Conservation (phyloP, 106 monocot species). For the Phalaenopsis aphrodite region DNA sequence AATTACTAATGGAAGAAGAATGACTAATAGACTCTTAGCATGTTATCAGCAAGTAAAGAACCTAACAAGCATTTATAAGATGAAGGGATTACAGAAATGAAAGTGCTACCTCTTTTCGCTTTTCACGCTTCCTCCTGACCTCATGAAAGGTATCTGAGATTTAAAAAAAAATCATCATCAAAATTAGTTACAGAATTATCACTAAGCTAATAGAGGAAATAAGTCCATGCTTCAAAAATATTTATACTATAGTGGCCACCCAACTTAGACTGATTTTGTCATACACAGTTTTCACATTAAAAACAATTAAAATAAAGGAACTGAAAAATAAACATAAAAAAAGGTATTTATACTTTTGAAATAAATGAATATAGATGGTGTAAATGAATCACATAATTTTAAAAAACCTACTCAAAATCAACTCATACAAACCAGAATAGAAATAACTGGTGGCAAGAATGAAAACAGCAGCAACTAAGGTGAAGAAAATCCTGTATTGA, state of each 20-base stretch:
- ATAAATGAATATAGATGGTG: neutral
- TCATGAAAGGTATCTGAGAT: constrained; percentile 90
- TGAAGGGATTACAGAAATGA: neutral
- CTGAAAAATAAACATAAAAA: neutral
- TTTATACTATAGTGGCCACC: neutral
- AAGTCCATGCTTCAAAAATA: neutral
- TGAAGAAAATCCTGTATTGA: neutral
- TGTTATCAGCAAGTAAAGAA: constrained; percentile 3
- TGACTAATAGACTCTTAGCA: neutral
- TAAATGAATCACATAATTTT: neutral
- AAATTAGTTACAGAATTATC: neutral
- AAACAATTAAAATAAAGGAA: neutral
- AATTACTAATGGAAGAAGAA: neutral
- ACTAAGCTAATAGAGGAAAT: neutral
- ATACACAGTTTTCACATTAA: neutral
- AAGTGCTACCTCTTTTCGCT: constrained; percentile 74
- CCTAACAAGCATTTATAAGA: neutral
- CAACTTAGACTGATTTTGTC: neutral
- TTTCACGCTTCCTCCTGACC: constrained; percentile 91
- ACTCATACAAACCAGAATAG: neutral
- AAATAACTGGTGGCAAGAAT: neutral
- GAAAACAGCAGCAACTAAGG: neutral
- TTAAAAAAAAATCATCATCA: constrained; percentile 4
- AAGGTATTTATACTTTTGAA: neutral
- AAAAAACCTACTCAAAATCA: neutral